Conservation (phyloP, 805 yeast species). For the Grigorovia transvaalensis region DNA sequence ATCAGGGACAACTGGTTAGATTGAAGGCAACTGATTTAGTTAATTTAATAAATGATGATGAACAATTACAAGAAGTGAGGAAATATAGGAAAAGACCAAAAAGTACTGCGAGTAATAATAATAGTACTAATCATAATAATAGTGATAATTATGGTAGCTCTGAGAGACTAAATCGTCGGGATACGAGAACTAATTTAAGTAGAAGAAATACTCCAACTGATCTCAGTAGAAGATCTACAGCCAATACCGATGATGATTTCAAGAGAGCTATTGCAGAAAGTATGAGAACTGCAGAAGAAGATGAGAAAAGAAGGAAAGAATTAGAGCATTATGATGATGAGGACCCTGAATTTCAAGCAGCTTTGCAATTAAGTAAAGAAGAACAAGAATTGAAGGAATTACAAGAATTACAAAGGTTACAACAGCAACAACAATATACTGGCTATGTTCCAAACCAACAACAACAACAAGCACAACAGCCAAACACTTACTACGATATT, state of each 20-base stretch:
- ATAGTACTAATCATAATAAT: background rate
- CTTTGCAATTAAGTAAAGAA: conserved; percentile 24
- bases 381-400: conserved; percentile 25
- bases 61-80: conserved; percentile 65
- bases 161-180: background rate
- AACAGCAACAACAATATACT: conserved; percentile 13
- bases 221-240: conserved; percentile 6
- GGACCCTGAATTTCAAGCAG: conserved; percentile 24
- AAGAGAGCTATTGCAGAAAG: conserved; percentile 75
- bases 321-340: conserved; percentile 12
- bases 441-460: conserved; percentile 10
- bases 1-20: conserved; percentile 81
- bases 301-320: conserved; percentile 45
- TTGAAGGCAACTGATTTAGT: conserved; percentile 87
- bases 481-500: conserved; percentile 18
- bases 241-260: conserved; percentile 59
- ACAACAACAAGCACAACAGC: conserved; percentile 6
- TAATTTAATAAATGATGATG: conserved; percentile 69
- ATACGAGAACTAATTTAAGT: background rate
- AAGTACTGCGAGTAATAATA: conserved; percentile 13
- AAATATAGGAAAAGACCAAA: conserved; percentile 30
- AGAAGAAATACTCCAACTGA: background rate
- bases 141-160: background rate
- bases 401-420: conserved; percentile 20
- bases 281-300: conserved; percentile 73